These are phyloP conservation scores for Phylloporus sp. DNA, from an alignment of 768 basidiomycete genomes.

Conservation along the genomic window DNA sequence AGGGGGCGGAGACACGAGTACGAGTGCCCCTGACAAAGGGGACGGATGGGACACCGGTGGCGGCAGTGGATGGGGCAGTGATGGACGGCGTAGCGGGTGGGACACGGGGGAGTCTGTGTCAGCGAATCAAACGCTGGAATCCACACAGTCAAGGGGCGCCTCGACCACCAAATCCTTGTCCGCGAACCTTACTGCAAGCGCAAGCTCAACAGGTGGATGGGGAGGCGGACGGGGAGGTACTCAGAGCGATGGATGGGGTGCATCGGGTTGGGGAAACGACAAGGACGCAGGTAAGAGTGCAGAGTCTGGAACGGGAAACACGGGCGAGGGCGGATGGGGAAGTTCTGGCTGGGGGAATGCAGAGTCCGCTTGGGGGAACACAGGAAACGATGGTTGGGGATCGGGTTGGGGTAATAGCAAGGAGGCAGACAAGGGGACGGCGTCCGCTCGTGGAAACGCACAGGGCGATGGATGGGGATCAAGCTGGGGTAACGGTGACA, in stretches of 20 bases:
- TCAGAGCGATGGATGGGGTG: neutral
- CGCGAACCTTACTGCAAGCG: neutral
- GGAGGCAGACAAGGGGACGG: neutral
- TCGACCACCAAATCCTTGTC: neutral
- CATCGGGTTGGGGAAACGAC: neutral
- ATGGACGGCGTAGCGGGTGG: constrained; percentile 6
- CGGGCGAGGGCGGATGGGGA: neutral
- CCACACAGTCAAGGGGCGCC: neutral
- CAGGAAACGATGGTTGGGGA: constrained; percentile 2
- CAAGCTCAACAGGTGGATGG: neutral
- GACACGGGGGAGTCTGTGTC: constrained; percentile 1
- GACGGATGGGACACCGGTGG: constrained; percentile 8
- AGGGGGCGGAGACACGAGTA: neutral
- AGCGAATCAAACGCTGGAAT: neutral
- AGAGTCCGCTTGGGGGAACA: neutral
- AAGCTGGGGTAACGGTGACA: constrained; percentile 1
- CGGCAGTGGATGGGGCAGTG: constrained; percentile 8
- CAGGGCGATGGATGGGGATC: constrained; percentile 4
- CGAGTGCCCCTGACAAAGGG: constrained; percentile 1
- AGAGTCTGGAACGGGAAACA: no score
- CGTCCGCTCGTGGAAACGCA: neutral
- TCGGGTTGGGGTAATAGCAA: constrained; percentile 3
- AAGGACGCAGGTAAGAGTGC: neutral
- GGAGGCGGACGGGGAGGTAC: constrained; percentile 8
- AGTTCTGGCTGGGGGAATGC: neutral